Evolutionary conservation across 768 basidiomycete genomes (phyloP).

Genomic region (Phallus indusiatus): DNA sequence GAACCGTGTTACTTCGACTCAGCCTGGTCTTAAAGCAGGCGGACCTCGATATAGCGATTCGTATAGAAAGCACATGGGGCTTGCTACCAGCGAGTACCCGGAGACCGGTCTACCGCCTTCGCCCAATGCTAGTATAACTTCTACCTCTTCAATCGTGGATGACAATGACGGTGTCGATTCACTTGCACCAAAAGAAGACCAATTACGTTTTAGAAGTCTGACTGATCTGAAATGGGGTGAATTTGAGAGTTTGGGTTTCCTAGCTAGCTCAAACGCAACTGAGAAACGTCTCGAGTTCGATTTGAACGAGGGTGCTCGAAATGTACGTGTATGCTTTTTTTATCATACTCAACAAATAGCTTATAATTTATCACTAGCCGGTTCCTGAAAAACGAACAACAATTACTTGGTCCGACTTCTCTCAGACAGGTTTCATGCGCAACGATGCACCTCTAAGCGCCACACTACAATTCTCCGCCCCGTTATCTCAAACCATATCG

Average conservation of each 20-base stretch:
- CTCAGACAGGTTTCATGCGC: constrained; percentile 71
- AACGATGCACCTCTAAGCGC: constrained; percentile 65
- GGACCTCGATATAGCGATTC: constrained; percentile 63
- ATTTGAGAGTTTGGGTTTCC: constrained; percentile 81
- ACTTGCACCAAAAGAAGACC: constrained; percentile 27
- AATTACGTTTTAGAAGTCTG: constrained; percentile 68
- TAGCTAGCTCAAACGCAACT: constrained; percentile 32
- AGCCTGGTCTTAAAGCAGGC: constrained; percentile 39
- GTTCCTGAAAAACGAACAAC: constrained; percentile 69
- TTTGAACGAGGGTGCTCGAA: constrained; percentile 77
- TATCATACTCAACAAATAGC: background rate
- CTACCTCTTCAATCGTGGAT: constrained; percentile 26
- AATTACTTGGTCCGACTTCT: constrained; percentile 87
- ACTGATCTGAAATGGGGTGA: constrained; percentile 89
- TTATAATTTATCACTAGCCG: constrained; percentile 31
- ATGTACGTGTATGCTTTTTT: constrained; percentile 39
- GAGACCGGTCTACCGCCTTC: constrained; percentile 17
- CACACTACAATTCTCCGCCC: constrained; percentile 70
- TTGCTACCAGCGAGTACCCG: constrained; percentile 53
- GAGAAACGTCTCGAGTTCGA: constrained; percentile 86
- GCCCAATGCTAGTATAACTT: constrained; percentile 27
- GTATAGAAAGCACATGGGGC: constrained; percentile 69
- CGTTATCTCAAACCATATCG: constrained; percentile 47
- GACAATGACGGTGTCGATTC: constrained; percentile 22
- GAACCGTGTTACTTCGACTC: constrained; percentile 53